Base-by-base conservation (phyloP, 1,284 basidiomycete genomes). In the Waitea zeae region DNA sequence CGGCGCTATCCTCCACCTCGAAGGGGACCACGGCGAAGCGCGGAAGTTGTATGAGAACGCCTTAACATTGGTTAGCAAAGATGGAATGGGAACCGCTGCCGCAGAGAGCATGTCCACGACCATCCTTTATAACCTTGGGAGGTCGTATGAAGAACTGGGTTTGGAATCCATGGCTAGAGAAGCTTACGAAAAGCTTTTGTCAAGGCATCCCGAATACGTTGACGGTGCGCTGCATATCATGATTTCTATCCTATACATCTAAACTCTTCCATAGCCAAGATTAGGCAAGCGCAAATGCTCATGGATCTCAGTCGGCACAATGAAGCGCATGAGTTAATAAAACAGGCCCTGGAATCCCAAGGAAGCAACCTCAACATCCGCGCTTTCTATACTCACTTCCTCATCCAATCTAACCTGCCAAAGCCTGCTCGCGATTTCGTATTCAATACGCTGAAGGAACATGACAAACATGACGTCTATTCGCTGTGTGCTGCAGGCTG, bases 191-290 rank as follows among this genome's bases (percentile, higher is more conserved):
- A 86, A 87, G 49, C 62, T 96, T 4, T 54, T 95, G 18, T 59
- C 70, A 12, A 67, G 81, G 37, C 89, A 96, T 60, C 84, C 88
- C 0, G 90, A 95, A 56, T 95, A 93, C 50, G 70, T 87, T 31
- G 90, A 95, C 51, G 90, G 89, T 90, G 45, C 39, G 77, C n/a
- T n/a, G n/a, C 59, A 14, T 20, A 32, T 20, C 17, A 12, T 31
- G 6, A 15, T 31, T 31, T 17, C 29, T 31, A 4, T 34, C 15
- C 20, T 28, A 24, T 38, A 9, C 27, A 14, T 30, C 30, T 14
- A 34, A 37, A 41, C 19, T 44, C 30, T 34, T 22, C 26, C 20
- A 30, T 45, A 92, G 89, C 89, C 42, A 96, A 95, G 59, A 70
- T 90, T 27, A 79, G 90, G 20, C 77, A 84, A 43, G 86, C 88